Percentiles rank a stretch among this genome's conserved stretches.
These are phyloP conservation scores for Erythrophleum fordii DNA, from an alignment of 306 rosid species.

Conservation along the genomic window DNA sequence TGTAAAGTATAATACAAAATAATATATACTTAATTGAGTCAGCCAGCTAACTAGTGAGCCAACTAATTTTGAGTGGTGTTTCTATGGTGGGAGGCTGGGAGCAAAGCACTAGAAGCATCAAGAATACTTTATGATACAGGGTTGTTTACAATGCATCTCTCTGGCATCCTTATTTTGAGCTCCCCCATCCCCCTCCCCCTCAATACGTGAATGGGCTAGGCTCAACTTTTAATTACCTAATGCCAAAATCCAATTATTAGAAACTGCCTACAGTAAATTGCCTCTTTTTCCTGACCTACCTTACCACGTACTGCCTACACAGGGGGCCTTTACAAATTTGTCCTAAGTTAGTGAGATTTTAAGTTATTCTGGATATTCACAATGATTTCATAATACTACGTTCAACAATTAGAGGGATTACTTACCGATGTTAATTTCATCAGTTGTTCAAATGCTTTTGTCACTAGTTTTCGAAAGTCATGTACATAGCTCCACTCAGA, in stretches of 20 bases:
- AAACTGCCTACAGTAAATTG: not conserved
- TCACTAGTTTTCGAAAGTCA: not conserved
- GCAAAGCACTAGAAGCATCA: not conserved
- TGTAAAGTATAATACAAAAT: not conserved
- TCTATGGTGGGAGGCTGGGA: not conserved
- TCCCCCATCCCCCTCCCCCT: not conserved
- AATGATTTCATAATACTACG: not conserved
- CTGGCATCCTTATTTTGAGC: not conserved
- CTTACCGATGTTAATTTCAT: constrained; percentile 3
- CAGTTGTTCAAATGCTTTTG: not conserved
- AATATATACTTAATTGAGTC: not conserved
- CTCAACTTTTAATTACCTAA: not conserved
- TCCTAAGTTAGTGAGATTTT: not conserved
- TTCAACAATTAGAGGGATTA: not conserved
- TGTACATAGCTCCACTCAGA: not conserved
- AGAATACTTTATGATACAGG: not conserved
- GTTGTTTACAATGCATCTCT: not conserved
- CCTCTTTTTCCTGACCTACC: not conserved
- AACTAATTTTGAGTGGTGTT: not conserved
- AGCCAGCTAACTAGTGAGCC: not conserved
- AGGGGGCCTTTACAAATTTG: not conserved
- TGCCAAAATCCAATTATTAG: not conserved
- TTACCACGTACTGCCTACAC: not conserved
- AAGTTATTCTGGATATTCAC: not conserved
- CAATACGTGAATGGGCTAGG: not conserved